These are phyloP conservation scores for Euphorbia celastroides DNA, from an alignment of 441 rosid species.

Conservation along the genomic window DNA sequence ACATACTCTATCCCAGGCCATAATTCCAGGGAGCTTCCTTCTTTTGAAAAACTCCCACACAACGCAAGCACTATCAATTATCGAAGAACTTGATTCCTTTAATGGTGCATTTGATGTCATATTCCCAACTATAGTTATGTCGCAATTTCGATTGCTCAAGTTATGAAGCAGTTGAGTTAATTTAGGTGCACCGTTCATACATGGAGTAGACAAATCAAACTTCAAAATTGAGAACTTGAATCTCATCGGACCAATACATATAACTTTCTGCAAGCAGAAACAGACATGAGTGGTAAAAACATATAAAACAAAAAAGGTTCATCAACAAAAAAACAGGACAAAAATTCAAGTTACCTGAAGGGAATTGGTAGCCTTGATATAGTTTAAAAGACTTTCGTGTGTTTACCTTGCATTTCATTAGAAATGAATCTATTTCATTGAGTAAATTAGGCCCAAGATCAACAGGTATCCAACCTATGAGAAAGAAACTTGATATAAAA, in stretches of 20 bases:
- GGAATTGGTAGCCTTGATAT: too few relatives aligned
- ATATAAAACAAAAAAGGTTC: not conserved
- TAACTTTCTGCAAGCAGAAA: conserved; percentile 40
- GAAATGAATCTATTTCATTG: conserved; percentile 12
- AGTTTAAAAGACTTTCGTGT: too few relatives aligned
- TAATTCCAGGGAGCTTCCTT: conserved; percentile 57
- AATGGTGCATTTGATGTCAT: conserved; percentile 37
- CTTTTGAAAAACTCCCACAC: conserved; percentile 66
- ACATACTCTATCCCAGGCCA: conserved; percentile 64
- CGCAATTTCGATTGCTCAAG: conserved; percentile 30
- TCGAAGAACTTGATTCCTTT: conserved; percentile 25
- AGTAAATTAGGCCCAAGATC: too few relatives aligned
- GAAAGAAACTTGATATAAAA: not conserved
- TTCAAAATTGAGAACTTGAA: conserved; percentile 31
- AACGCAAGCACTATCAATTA: conserved; percentile 47
- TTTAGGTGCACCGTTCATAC: conserved; percentile 33
- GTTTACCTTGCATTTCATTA: too few relatives aligned
- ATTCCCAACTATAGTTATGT: conserved; percentile 47
- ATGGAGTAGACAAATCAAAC: conserved; percentile 31
- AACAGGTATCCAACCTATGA: too few relatives aligned
- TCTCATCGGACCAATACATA: conserved; percentile 62
- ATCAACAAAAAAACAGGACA: not conserved
- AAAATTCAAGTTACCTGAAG: too few relatives aligned
- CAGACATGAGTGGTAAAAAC: not conserved
- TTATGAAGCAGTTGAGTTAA: conserved; percentile 37